These are phyloP conservation scores for Paraleonurus japonicus DNA, from an alignment of 257 asterid species.

Conservation along the genomic window DNA sequence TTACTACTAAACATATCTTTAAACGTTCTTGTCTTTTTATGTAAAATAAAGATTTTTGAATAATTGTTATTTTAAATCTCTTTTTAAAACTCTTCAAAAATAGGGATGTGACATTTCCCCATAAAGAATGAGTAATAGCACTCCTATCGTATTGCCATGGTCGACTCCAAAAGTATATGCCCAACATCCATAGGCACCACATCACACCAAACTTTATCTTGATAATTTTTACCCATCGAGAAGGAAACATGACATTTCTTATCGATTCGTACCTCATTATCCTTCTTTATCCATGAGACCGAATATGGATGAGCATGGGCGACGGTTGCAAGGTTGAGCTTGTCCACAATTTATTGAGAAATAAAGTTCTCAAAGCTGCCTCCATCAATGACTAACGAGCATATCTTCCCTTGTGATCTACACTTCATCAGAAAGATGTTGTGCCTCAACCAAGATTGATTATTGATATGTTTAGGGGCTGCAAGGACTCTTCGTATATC, in stretches of 20 bases:
- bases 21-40: too few relatives aligned
- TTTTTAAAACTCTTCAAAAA: too few relatives aligned
- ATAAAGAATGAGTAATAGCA: background rate
- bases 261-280: background rate
- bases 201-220: background rate
- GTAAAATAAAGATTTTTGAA: too few relatives aligned
- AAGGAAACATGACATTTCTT: background rate
- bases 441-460: too few relatives aligned
- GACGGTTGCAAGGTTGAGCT: background rate
- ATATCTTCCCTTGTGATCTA: too few relatives aligned
- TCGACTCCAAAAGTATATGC: conserved; percentile 1
- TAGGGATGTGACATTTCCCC: too few relatives aligned
- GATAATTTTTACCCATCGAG: background rate
- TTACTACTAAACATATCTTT: too few relatives aligned
- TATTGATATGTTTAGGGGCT: too few relatives aligned
- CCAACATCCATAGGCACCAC: background rate
- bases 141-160: background rate
- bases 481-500: background rate
- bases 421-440: too few relatives aligned
- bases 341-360: conserved; percentile 13
- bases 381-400: too few relatives aligned
- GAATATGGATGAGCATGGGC: background rate
- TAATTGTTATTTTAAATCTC: too few relatives aligned
- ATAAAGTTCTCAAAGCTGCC: conserved; percentile 2
- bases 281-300: too few relatives aligned